These are phyloP conservation scores for Populus ilicifolia DNA, from an alignment of 345 rosid species.

Conservation along the genomic window DNA sequence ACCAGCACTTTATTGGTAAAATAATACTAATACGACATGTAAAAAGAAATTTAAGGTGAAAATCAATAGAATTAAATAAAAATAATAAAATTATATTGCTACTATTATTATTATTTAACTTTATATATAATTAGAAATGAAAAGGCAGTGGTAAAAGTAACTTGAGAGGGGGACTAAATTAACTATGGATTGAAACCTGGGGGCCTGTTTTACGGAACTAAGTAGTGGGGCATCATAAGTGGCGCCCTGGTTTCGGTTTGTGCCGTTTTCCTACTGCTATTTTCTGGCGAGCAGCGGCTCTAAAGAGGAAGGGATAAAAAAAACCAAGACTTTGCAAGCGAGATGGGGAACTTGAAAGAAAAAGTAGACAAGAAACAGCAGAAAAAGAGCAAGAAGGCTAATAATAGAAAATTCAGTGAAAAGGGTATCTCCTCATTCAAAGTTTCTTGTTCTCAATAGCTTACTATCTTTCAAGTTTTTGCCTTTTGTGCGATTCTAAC, in stretches of 20 bases:
- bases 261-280: neutral
- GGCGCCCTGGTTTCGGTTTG: neutral
- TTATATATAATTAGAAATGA: too few species aligned
- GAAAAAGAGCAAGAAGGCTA: neutral
- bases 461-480: neutral
- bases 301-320: neutral
- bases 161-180: neutral
- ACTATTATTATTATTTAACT: too few species aligned
- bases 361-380: neutral
- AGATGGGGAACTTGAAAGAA: conserved; percentile 15
- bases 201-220: neutral
- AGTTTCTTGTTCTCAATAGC: neutral
- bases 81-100: too few species aligned
- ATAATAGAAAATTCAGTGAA: neutral
- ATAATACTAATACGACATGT: too few species aligned
- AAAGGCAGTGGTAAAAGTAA: neutral
- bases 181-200: neutral
- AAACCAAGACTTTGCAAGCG: neutral
- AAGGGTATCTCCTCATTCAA: conserved; percentile 4
- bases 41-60: too few species aligned
- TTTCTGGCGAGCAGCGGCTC: neutral
- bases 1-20: too few species aligned
- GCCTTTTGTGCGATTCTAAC: neutral
- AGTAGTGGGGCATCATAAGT: neutral
- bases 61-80: too few species aligned